Evolutionary conservation across 495 filamentous ascomycete species (phyloP), one percentile per base, ranked within the genome.

Genomic region (Lophiotrema nucula): DNA sequence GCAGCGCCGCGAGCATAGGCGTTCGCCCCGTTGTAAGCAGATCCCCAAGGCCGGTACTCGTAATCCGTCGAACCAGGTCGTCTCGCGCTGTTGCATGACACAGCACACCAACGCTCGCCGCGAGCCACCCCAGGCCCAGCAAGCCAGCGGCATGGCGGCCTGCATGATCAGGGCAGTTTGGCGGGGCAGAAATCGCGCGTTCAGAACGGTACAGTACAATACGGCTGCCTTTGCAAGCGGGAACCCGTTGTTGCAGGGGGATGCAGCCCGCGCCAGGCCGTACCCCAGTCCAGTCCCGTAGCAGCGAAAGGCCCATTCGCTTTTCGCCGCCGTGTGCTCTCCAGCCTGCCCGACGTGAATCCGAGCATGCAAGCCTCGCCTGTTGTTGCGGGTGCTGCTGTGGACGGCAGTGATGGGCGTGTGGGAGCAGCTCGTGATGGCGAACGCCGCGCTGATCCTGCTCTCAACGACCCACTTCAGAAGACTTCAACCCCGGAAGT

Each of bases 1-100:
- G 39, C 53, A 44, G 55, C 58, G n/a, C n/a, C n/a, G n/a, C n/a
- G n/a, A n/a, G n/a, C n/a, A n/a, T n/a, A n/a, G n/a, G n/a, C n/a
- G n/a, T n/a, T n/a, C 50, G 25, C 15, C 26, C 41, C 58, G 62
- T 53, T 66, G 62, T 50, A 61, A 66, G 57, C 62, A 45, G 56
- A 65, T 61, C 56, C 62, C 48, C 49, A 28, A 53, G 33, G 52
- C 45, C 62, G 61, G 61, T 56, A 53, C 55, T 60, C 61, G 61
- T 60, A 65, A 57, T 57, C 51, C 56, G 50, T 58, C 58, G 58
- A 60, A 58, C 53, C 54, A 59, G 54, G 54, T 50, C 54, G 43
- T n/a, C 53, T 50, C 28, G 37, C 3, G 24, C 47, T 48, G 56
- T 56, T 53, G 63, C 63, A 62, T 62, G 54, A 66, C 64, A 58